Evolutionary conservation across 768 basidiomycete species (phyloP).

Genomic region (Russula sp.): DNA sequence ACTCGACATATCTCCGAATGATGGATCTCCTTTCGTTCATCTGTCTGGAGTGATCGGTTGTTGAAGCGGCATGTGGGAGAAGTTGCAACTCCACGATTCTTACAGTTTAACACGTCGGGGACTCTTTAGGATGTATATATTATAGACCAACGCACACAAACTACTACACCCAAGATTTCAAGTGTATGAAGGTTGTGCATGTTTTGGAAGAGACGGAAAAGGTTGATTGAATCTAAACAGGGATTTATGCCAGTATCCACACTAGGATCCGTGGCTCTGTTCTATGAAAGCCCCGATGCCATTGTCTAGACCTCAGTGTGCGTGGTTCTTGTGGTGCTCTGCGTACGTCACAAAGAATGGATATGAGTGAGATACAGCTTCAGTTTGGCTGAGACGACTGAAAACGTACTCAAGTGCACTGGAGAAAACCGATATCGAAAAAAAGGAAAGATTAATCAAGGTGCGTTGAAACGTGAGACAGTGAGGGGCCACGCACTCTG

Average conservation of each 20-base stretch:
- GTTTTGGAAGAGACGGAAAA: neutral
- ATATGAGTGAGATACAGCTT: slow-evolving; percentile 24
- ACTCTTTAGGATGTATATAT: neutral
- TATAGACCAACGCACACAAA: neutral
- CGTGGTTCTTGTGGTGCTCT: slow-evolving; percentile 90
- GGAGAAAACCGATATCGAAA: slow-evolving; percentile 4
- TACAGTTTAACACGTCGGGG: neutral
- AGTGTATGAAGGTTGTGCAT: neutral
- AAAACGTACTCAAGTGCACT: slow-evolving; percentile 79
- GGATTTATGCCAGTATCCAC: slow-evolving; percentile 2
- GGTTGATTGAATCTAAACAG: neutral
- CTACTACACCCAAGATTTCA: neutral
- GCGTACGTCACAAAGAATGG: slow-evolving; percentile 11
- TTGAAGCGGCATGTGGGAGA: neutral
- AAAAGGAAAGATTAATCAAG: neutral
- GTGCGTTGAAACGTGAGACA: neutral
- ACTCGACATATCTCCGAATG: neutral
- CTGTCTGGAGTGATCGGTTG: neutral
- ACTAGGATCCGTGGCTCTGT: neutral
- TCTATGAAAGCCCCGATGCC: slow-evolving; percentile 4
- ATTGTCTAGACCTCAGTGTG: slow-evolving; percentile 44
- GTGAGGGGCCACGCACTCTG: slow-evolving; percentile 55
- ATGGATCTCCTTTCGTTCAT: neutral
- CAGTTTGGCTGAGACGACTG: slow-evolving; percentile 7
- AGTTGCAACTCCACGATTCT: neutral